Evolutionary conservation across 208 protist species (phyloP).

Genomic region (Crithidia sp.): DNA sequence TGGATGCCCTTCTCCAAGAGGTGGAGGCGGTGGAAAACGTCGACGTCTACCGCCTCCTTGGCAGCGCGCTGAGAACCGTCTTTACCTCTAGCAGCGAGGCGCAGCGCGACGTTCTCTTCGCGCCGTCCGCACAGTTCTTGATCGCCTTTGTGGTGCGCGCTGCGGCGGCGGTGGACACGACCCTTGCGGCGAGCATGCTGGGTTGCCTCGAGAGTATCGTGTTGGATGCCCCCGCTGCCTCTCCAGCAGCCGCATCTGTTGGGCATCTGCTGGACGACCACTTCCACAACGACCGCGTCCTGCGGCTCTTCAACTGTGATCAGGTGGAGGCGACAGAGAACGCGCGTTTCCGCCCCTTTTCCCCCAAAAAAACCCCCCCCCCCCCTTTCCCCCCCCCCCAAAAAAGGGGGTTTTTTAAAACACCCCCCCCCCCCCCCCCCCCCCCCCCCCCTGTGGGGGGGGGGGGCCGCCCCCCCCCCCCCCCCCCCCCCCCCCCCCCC

Average conservation of each 20-base stretch:
- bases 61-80: slow-evolving; percentile 27
- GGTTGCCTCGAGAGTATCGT: slow-evolving; percentile 29
- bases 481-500: too few relatives aligned
- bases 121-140: slow-evolving; percentile 33
- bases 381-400: too few relatives aligned
- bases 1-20: slow-evolving; percentile 45
- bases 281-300: slow-evolving; percentile 53
- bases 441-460: too few relatives aligned
- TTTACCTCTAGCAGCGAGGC: slow-evolving; percentile 22
- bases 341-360: slow-evolving; percentile 36
- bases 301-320: slow-evolving; percentile 82
- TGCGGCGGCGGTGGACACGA: slow-evolving; percentile 25
- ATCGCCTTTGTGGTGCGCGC: slow-evolving; percentile 46
- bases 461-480: too few relatives aligned
- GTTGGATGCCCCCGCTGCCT: slow-evolving; percentile 3
- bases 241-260: slow-evolving; percentile 22
- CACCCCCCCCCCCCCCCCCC: too few relatives aligned
- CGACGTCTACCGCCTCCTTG: slow-evolving; percentile 59
- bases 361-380: too few relatives aligned
- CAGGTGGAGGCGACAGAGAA: slow-evolving; percentile 48
- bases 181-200: slow-evolving; percentile 27
- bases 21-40: slow-evolving; percentile 42
- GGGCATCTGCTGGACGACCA: slow-evolving; percentile 41
- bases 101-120: slow-evolving; percentile 25
- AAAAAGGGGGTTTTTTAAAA: too few relatives aligned